These are phyloP conservation scores for Triticum urartu DNA, from an alignment of 176 grass and related monocot species.

Conservation along the genomic window DNA sequence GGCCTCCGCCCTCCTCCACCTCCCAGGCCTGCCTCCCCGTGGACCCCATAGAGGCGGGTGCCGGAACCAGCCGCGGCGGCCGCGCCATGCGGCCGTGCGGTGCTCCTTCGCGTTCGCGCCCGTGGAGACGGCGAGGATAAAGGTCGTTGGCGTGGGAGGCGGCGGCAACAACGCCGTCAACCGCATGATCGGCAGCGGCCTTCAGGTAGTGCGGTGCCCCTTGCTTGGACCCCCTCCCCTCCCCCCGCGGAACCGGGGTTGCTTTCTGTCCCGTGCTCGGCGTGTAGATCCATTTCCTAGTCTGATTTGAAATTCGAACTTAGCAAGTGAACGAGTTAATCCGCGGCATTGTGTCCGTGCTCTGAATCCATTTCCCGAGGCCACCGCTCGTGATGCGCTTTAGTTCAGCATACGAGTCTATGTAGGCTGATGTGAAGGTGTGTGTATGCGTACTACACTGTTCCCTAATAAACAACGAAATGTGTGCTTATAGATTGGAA, in stretches of 20 bases:
- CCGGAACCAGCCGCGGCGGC: slow-evolving; percentile 5
- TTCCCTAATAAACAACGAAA: not conserved
- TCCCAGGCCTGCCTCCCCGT: slow-evolving; percentile 9
- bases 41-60: not conserved
- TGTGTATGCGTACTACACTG: not conserved
- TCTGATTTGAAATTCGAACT: not conserved
- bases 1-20: slow-evolving; percentile 36
- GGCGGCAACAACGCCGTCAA: slow-evolving; percentile 97
- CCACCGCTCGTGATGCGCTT: not conserved
- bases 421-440: not conserved
- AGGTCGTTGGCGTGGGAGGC: slow-evolving; percentile 85
- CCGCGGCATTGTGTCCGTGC: not conserved
- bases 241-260: not conserved
- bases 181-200: slow-evolving; percentile 93
- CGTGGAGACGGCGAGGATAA: slow-evolving; percentile 83
- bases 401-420: not conserved
- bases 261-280: not conserved
- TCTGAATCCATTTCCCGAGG: not conserved
- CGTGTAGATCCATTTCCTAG: slow-evolving; percentile 26
- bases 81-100: slow-evolving; percentile 33
- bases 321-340: not conserved
- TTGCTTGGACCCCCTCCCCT: not conserved
- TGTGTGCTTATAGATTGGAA: not conserved
- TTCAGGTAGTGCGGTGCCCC: slow-evolving; percentile 52
- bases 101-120: slow-evolving; percentile 43